phyloP scores from a whole-genome alignment of 1,284 basidiomycete species.

The Rhodotorula mucilaginosa region DNA sequence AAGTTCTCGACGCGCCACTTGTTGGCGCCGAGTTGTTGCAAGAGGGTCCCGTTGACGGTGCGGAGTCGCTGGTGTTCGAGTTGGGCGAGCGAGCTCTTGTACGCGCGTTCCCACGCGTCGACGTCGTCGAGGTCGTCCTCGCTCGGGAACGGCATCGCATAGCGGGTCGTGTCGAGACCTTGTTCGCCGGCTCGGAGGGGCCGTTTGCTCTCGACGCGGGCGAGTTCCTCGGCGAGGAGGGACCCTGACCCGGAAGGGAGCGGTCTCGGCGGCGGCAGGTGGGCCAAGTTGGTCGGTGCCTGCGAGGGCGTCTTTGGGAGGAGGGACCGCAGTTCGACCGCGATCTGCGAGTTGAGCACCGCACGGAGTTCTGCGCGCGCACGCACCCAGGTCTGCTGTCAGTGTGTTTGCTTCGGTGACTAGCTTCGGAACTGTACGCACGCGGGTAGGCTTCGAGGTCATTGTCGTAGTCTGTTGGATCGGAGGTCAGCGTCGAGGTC shows the following conservation, averaged over 20 bases:
- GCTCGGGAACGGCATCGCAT: constrained; percentile 71
- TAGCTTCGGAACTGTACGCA: constrained; percentile 48
- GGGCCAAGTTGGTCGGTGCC: constrained; percentile 37
- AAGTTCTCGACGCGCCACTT: constrained; percentile 90
- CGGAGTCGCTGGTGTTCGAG: constrained; percentile 85
- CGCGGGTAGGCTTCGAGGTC: constrained; percentile 77
- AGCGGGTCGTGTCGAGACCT: constrained; percentile 73
- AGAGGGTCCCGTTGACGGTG: constrained; percentile 78
- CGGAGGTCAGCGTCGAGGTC: constrained; percentile 46
- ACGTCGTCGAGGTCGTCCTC: constrained; percentile 62
- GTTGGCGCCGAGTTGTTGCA: constrained; percentile 85
- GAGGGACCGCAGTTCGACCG: constrained; percentile 50
- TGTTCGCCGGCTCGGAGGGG: constrained; percentile 55
- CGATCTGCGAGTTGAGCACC: constrained; percentile 69
- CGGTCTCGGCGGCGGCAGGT: constrained; percentile 27
- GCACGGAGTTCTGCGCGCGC: constrained; percentile 60
- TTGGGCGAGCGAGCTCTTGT: constrained; percentile 77
- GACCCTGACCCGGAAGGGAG: constrained; percentile 15
- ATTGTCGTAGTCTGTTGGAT: constrained; percentile 81
- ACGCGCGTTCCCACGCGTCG: constrained; percentile 73
- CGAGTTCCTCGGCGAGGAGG: constrained; percentile 42
- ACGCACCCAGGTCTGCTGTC: background rate
- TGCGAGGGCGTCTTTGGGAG: constrained; percentile 28
- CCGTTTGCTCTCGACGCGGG: constrained; percentile 50
- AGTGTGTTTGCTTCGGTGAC: background rate